Base-by-base conservation (phyloP, 768 basidiomycete genomes). In the Tubosaeta brunneosetosa region DNA sequence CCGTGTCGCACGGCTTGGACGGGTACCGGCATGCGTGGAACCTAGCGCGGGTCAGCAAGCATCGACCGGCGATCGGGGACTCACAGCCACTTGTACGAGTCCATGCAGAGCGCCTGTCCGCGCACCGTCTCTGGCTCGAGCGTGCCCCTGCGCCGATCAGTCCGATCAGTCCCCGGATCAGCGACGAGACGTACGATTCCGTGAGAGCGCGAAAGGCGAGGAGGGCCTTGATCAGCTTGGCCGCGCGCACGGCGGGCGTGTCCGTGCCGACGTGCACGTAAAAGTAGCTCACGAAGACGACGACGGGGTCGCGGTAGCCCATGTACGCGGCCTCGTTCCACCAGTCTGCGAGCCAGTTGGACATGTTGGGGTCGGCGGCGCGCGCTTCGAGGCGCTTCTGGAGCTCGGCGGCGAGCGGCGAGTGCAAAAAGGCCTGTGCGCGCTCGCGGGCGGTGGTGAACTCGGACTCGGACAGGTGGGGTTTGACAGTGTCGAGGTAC, bases 11-110 rank as follows among this genome's bases (percentile, higher is more conserved):
- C 0, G 90, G 88, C 56, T 87, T 84, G 47, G 76, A 77, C 4
- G 97, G 97, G 67, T 92, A 86, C 19, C 97, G 85, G n/a, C 81
- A 84, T 1, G 94, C 77, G 70, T 98, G 97, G 82, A 99, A 99
- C 25, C 87, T 89, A 56, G 37, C 51, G 7, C 26, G 8, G 29
- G 32, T 63, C 50, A 63, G 41, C 52, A 8, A 2, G 6, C 34
- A 12, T 16, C 10, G 2, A 26, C 4, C 6, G n/a, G 12, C 3
- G 3, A 22, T 29, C 12, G 16, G 14, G 2, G 14, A 58, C 84
- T 70, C 60, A 86, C 77, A 98, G 77, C 86, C 93, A 95, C 68
- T 93, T 86, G 80, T 95, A 97, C n/a, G 91, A 91, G 0, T 75
- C 76, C 91, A 95, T 97, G 70, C 88, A 87, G 8, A 98, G 75